Evolutionary conservation across 768 basidiomycete species (phyloP), one percentile per base, ranked within the genome.

Genomic region (Tephrocybe sp.): DNA sequence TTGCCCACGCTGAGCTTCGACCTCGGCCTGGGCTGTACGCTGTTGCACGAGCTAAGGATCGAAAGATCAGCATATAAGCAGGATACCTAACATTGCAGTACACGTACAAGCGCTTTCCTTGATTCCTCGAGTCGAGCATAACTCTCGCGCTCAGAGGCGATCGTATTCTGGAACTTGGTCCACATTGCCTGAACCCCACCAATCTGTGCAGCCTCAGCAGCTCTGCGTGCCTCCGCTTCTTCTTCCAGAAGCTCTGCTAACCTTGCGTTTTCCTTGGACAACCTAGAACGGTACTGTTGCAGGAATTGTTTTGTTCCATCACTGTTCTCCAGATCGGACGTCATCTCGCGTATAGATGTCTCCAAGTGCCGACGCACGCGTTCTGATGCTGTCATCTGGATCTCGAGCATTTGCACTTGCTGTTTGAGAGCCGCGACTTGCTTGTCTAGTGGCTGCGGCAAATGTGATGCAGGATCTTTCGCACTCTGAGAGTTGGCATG

Each of bases 91-190:
- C 9, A 21, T n/a, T n/a, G 40, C 1, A 8, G 32, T 21, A 11
- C 15, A 66, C 82, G 54, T 64, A 87, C 84, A 56, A 89, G 63
- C 45, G 86, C 84, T 59, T 82, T 85, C 38, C 82, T 74, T 13
- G 86, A 87, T 55, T 86, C 87, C 56, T 88, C 87, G 12, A 87
- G 66, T 21, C 82, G 79, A 34, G 72, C 61, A 53, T 84, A 86
- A 50, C 76, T 84, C 40, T 82, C 78, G 19, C 83, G 75, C 61
- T 87, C 85, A 40, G 77, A 73, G 0, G 71, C 52, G 30, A 85
- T 83, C 0, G 77, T 76, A 52, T 71, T 75, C 65, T 82, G 78
- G 70, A 85, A 82, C 53, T 83, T 84, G 31, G 72, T 67, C 84
- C 84, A 86, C 72, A 86, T 79, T 0, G 76, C 77, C 53, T 85